These are phyloP conservation scores for Leccinum disarticulatum DNA, from an alignment of 768 basidiomycete genomes.

Conservation along the genomic window DNA sequence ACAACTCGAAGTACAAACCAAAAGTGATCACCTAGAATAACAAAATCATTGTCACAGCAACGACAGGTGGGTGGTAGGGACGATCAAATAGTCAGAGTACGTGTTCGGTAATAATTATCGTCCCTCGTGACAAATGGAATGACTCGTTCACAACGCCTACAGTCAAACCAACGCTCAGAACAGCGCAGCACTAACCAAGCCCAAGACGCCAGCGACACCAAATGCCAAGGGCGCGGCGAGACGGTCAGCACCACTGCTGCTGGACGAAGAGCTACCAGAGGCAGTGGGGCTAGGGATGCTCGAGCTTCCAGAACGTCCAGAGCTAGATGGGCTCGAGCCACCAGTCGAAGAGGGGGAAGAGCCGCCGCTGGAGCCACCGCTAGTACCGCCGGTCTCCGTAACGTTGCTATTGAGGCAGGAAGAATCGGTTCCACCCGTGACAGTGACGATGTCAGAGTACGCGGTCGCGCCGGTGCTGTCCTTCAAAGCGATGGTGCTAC, in stretches of 20 bases:
- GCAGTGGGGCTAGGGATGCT: conserved; percentile 20
- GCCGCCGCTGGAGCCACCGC: background rate
- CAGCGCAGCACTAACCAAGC: conserved; percentile 50
- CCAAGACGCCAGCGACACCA: conserved; percentile 50
- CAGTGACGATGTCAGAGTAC: conserved; percentile 51
- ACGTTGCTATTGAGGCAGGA: conserved; percentile 30
- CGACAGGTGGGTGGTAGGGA: conserved; percentile 12
- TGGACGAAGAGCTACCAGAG: conserved; percentile 25
- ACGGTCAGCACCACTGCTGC: conserved; percentile 34
- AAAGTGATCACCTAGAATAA: conserved; percentile 8
- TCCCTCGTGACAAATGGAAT: conserved; percentile 13
- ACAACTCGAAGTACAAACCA: conserved; percentile 20
- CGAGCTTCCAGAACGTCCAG: background rate
- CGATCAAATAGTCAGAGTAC: conserved; percentile 13
- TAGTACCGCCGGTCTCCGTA: conserved; percentile 10
- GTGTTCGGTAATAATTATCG: conserved; percentile 7
- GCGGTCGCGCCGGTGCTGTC: conserved; percentile 54
- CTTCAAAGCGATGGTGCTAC: conserved; percentile 55
- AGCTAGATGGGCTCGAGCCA: background rate
- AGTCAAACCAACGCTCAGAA: conserved; percentile 32
- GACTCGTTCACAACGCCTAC: conserved; percentile 8
- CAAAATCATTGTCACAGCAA: conserved; percentile 14
- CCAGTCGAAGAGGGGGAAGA: conserved; percentile 4
- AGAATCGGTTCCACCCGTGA: conserved; percentile 37
- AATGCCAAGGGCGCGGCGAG: conserved; percentile 32